These are phyloP conservation scores for Silene coronaria DNA, from an alignment of 179 eudicot genomes.

Conservation along the genomic window DNA sequence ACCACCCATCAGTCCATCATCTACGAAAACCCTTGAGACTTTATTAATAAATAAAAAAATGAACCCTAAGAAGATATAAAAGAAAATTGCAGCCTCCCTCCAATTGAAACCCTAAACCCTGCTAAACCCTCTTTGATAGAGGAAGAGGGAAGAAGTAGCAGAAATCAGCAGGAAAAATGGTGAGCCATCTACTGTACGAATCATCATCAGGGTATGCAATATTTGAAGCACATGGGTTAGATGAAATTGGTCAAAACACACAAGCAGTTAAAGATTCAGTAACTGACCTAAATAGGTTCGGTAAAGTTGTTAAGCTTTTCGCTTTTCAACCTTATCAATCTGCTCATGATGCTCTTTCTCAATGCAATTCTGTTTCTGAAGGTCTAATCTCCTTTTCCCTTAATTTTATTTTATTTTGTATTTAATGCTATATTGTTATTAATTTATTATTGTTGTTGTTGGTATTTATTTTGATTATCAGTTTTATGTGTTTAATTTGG, in stretches of 20 bases:
- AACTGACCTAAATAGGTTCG: slow-evolving; percentile 62
- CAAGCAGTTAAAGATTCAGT: slow-evolving; percentile 79
- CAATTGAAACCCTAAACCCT: background rate
- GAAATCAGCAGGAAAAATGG: slow-evolving; percentile 32
- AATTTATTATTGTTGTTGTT: background rate
- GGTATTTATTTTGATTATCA: too few relatives aligned
- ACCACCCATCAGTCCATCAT: too few relatives aligned
- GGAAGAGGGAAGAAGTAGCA: background rate
- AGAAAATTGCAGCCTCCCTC: too few relatives aligned
- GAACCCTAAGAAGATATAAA: too few relatives aligned
- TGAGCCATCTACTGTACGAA: slow-evolving; percentile 51
- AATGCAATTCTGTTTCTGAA: slow-evolving; percentile 81
- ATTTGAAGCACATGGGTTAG: slow-evolving; percentile 63
- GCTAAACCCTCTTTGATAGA: background rate
- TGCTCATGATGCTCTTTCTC: slow-evolving; percentile 83
- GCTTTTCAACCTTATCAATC: slow-evolving; percentile 73
- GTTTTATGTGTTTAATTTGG: background rate
- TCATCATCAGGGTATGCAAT: slow-evolving; percentile 69
- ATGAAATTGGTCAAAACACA: slow-evolving; percentile 81
- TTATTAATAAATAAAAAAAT: too few relatives aligned
- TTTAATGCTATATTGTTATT: background rate
- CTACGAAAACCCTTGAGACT: too few relatives aligned
- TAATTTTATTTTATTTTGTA: background rate
- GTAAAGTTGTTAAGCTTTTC: slow-evolving; percentile 63
- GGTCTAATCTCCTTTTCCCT: slow-evolving; percentile 32